Base-by-base conservation (phyloP, 768 basidiomycete species). In the Clavulina sp. region DNA sequence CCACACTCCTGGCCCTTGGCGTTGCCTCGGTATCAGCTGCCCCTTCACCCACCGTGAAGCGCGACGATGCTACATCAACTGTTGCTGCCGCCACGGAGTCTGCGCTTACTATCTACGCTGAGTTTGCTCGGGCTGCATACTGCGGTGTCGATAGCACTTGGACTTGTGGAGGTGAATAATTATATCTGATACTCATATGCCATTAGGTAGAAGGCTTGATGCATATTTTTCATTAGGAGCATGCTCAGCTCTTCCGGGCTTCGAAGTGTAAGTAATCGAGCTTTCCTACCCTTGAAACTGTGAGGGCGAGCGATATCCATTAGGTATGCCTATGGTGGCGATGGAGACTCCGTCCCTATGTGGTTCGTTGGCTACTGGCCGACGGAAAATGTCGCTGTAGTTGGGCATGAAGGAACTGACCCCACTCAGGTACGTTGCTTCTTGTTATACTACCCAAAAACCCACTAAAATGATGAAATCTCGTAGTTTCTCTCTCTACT, bases 401-500 rank as follows among this genome's bases (percentile, higher is more conserved):
- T 38, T 38, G 34, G 34, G 19, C 34, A 38, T 38, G 34, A 38
- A 19, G 34, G 7, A 7, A 7, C 9, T 19, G 7, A 38, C 19
- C 34, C 9, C 9, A 7, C 19, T 38, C 9, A 7, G 7, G 34
- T 38, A 19, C 9, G 7, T 38, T 7, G 34, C 34, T n/a, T n/a
- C n/a, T n/a, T 7, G 34, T 7, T 38, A 38, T 38, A 38, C 34
- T 38, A 38, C 7, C 34, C 7, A 7, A 7, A 38, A 19, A 7
- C 19, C 34, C 9, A 7, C 34, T 19, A 19, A 7, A 38, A 19
- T 7, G 34, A 7, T 7, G 9, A 7, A 38, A 38, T 38, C 34
- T 19, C 19, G 7, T 7, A 38, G 34, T 19, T 38, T 7, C 34
- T 38, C 19, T 19, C 77, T 1, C 63, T 70, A 47, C 61, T 78